These are phyloP conservation scores for Boletus subparvulus DNA, from an alignment of 768 basidiomycete genomes.

Conservation along the genomic window DNA sequence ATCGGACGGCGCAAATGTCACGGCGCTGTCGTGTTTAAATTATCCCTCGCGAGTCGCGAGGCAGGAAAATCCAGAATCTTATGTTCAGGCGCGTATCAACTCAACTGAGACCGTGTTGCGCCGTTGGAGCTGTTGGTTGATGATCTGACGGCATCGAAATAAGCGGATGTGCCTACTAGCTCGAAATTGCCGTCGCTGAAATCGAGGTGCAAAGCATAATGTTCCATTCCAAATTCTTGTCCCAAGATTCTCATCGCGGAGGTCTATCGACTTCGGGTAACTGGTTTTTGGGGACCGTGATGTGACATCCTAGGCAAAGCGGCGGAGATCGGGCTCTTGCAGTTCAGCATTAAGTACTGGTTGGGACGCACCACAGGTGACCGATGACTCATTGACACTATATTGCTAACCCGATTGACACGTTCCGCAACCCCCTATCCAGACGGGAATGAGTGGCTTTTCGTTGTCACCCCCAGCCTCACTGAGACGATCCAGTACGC, in stretches of 20 bases:
- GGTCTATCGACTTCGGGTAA: not conserved
- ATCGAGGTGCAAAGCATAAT: not conserved
- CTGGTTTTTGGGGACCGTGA: conserved; percentile 2
- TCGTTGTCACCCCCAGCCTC: conserved; percentile 36
- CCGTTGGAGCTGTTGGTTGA: not conserved
- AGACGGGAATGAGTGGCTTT: conserved; percentile 36
- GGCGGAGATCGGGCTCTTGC: not conserved
- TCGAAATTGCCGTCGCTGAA: not conserved
- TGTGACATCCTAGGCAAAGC: not conserved
- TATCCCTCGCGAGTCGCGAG: not conserved
- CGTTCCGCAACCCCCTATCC: conserved; percentile 44
- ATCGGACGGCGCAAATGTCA: not conserved
- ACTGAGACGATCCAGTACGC: conserved; percentile 36
- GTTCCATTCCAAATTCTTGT: not conserved
- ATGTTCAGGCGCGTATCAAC: not conserved
- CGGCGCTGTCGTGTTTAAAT: not conserved
- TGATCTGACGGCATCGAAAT: not conserved
- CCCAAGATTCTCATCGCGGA: not conserved
- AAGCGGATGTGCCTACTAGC: not conserved
- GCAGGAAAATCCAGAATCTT: not conserved
- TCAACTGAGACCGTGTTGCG: not conserved
- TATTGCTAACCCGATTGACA: not conserved
- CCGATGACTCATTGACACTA: not conserved
- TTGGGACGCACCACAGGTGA: not conserved
- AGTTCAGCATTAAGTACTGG: not conserved